Evolutionary conservation across 805 yeast genomes (phyloP).

Genomic region (Candida taoyuanica): DNA sequence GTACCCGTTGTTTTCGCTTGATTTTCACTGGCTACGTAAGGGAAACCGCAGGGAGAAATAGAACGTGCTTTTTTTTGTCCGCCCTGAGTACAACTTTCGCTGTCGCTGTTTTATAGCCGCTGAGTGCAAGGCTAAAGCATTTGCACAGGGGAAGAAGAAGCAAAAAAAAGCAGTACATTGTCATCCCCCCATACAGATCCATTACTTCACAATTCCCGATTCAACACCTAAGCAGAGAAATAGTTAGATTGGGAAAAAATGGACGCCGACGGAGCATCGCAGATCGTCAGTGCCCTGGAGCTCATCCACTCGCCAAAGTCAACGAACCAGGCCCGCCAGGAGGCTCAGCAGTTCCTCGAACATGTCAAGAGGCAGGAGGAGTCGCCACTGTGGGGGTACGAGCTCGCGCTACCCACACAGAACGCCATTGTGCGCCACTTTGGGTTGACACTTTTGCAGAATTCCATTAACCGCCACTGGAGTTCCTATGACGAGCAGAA

Average conservation of each 20-base stretch:
- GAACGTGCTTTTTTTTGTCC: too few species aligned
- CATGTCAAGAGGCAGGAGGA: conserved; percentile 71
- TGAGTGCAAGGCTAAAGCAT: too few species aligned
- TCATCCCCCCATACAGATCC: too few species aligned
- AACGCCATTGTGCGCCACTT: conserved; percentile 80
- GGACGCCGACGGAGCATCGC: conserved; percentile 66
- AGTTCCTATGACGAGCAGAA: conserved; percentile 53
- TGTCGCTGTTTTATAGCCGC: too few species aligned
- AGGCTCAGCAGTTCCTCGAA: conserved; percentile 67
- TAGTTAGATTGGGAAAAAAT: conserved; percentile 27
- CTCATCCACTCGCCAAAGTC: conserved; percentile 66
- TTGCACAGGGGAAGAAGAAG: too few species aligned
- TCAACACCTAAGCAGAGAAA: neutral
- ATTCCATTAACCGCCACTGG: conserved; percentile 57
- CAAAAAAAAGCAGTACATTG: too few species aligned
- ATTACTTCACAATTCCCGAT: neutral
- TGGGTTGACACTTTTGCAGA: conserved; percentile 76
- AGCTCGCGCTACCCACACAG: conserved; percentile 61
- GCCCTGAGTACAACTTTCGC: too few species aligned
- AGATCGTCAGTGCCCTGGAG: conserved; percentile 73
- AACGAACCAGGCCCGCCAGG: conserved; percentile 49
- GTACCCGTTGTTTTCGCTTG: neutral
- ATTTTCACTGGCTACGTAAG: neutral
- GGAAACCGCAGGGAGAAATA: too few species aligned
- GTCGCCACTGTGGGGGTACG: conserved; percentile 91